Percentiles rank a stretch among this genome's conserved stretches.
These are phyloP conservation scores for Colletotrichum viniferum DNA, from an alignment of 2,329 filamentous ascomycete species.

Conservation along the genomic window DNA sequence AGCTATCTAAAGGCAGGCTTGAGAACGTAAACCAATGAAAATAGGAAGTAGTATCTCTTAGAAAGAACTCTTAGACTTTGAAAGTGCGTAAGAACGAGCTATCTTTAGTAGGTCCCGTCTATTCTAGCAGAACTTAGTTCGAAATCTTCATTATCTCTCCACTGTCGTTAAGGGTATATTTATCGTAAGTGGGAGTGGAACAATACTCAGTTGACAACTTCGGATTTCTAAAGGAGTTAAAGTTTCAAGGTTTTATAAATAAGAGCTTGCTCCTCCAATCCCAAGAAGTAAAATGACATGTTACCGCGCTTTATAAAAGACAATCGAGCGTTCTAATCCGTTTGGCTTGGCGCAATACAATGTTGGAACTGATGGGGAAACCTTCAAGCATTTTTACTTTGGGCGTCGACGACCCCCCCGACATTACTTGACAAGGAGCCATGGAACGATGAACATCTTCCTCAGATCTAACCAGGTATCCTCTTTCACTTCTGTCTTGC, in stretches of 20 bases:
- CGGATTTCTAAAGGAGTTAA: rapidly evolving
- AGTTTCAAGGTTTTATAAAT: not conserved
- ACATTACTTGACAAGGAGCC: not conserved
- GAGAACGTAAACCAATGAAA: rapidly evolving
- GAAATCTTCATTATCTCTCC: rapidly evolving
- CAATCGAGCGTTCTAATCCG: not conserved
- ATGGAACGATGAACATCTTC: not conserved
- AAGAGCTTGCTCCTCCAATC: not conserved
- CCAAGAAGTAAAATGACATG: not conserved
- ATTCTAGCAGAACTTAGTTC: not conserved
- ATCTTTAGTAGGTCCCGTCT: rapidly evolving
- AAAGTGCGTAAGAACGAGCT: not conserved
- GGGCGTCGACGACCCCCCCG: not conserved
- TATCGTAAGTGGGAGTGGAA: rapidly evolving
- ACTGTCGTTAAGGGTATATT: not conserved
- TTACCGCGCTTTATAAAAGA: not conserved
- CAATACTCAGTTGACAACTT: rapidly evolving
- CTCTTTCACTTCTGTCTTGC: not conserved
- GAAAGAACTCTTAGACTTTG: not conserved
- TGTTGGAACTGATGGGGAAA: not conserved
- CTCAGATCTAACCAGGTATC: not conserved
- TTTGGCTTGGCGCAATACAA: not conserved
- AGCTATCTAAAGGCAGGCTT: rapidly evolving
- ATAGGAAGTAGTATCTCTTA: not conserved
- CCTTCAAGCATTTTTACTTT: not conserved